Base-by-base conservation (phyloP, 2,329 filamentous ascomycete species). In the Leptographium wingfieldii region DNA sequence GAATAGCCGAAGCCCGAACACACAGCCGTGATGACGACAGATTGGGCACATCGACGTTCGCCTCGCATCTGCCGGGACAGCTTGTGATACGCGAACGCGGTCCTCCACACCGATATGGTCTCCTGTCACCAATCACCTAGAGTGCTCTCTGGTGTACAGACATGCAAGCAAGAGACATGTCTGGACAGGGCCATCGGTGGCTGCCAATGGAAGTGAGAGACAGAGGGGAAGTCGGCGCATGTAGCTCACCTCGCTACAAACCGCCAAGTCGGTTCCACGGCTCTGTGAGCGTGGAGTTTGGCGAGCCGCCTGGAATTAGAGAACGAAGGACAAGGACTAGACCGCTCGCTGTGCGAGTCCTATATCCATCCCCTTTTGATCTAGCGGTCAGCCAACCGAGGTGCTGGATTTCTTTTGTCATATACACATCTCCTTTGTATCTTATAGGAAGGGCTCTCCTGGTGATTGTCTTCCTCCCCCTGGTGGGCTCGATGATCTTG, bases 281-380 rank as follows among this genome's bases (percentile, higher is more conserved):
- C 46, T 57, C 46, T 57, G 48, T 5, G 12, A 57, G 59, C 48
- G 16, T 38, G 53, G 43, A 27, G 6, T 10, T 25, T 74, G 76
- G 76, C 73, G 62, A 58, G 67, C 65, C 73, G 73, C 69, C 73
- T 75, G 75, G 78, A 75, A 76, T 74, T 72, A 71, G 70, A 74
- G 73, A 70, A 68, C 68, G 66, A 19, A 19, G 5, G 22, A 19
- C 19, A 5, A 10, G 33, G n/a, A 46, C 19, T 25, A 35, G 11
- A 38, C 19, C 22, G 9, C 33, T 55, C 33, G 59, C 59, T 1
- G 59, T 49, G 59, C 59, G 49, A 60, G 43, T n/a, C 16, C 40
- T 40, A 25, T 1, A 12, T 25, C 11, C 35, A 12, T 25, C 11
- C 35, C 3, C 14, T 22, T n/a, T 29, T n/a, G 25, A 46, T 35